phyloP scores from a whole-genome alignment of 495 filamentous ascomycete genomes.

The Sordaria brevicollis region DNA sequence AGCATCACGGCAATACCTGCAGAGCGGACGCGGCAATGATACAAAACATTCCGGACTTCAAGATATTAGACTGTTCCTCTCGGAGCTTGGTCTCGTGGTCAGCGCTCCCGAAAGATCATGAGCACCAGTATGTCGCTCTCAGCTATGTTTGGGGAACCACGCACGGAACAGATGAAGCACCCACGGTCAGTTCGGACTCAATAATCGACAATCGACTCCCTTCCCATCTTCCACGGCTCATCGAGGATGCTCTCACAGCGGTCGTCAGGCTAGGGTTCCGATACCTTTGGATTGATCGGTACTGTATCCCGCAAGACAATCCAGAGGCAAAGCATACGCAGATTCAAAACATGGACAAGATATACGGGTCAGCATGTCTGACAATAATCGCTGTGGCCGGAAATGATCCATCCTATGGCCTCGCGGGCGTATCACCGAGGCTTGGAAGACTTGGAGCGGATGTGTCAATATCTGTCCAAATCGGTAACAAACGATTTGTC shows the following conservation, averaged over 20 bases:
- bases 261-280: background rate
- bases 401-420: background rate
- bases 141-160: background rate
- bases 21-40: background rate
- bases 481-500: background rate
- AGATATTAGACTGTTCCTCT: background rate
- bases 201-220: background rate
- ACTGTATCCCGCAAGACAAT: background rate
- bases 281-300: background rate
- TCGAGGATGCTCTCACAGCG: background rate
- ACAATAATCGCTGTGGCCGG: background rate
- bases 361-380: background rate
- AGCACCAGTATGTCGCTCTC: background rate
- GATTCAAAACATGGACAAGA: background rate
- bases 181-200: slow-evolving; percentile 4
- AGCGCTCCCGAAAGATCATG: background rate
- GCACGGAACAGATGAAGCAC: background rate
- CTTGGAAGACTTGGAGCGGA: background rate
- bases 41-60: background rate
- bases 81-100: background rate
- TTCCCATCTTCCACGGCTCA: background rate
- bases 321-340: background rate
- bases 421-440: background rate
- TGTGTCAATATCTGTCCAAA: background rate
- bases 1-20: background rate